These are phyloP conservation scores for Ploettnerulaceae sp. DNA, from an alignment of 2,329 filamentous ascomycete genomes.

Conservation along the genomic window DNA sequence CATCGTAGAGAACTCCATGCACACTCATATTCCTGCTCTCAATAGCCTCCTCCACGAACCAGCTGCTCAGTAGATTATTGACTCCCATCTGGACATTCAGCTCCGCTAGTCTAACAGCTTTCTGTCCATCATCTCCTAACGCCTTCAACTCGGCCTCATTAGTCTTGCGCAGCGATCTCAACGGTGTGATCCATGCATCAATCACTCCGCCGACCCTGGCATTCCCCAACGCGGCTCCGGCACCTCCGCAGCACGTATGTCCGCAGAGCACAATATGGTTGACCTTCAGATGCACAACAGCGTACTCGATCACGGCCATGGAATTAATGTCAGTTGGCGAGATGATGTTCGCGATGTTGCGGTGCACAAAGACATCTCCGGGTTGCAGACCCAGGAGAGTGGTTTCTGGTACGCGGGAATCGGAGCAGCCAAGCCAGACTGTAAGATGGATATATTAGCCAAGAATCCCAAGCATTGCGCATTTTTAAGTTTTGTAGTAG, in stretches of 20 bases:
- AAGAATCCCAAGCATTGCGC: not conserved
- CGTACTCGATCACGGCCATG: slow-evolving; percentile 72
- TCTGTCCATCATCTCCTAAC: slow-evolving; percentile 49
- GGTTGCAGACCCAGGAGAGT: slow-evolving; percentile 73
- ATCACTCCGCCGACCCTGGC: slow-evolving; percentile 47
- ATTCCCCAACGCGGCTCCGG: slow-evolving; percentile 51
- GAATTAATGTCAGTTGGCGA: slow-evolving; percentile 70
- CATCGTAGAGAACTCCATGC: slow-evolving; percentile 73
- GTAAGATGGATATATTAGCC: slow-evolving; percentile 5
- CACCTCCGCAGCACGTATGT: slow-evolving; percentile 64
- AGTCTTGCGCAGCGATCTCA: slow-evolving; percentile 41
- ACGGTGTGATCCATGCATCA: slow-evolving; percentile 51
- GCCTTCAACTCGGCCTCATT: slow-evolving; percentile 52
- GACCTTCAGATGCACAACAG: slow-evolving; percentile 66
- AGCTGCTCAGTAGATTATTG: slow-evolving; percentile 62
- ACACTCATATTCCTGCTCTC: slow-evolving; percentile 65
- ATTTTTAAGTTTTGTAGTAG: not conserved
- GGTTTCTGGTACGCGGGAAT: slow-evolving; percentile 80
- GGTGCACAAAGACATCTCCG: slow-evolving; percentile 83
- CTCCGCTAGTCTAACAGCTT: slow-evolving; percentile 62
- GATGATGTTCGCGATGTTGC: slow-evolving; percentile 85
- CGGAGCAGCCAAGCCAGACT: slow-evolving; percentile 85
- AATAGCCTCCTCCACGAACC: slow-evolving; percentile 65
- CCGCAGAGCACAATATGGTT: slow-evolving; percentile 67
- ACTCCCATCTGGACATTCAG: slow-evolving; percentile 70